Base-by-base conservation (phyloP, 2,329 filamentous ascomycete species). In the Calonectria hawksworthii region DNA sequence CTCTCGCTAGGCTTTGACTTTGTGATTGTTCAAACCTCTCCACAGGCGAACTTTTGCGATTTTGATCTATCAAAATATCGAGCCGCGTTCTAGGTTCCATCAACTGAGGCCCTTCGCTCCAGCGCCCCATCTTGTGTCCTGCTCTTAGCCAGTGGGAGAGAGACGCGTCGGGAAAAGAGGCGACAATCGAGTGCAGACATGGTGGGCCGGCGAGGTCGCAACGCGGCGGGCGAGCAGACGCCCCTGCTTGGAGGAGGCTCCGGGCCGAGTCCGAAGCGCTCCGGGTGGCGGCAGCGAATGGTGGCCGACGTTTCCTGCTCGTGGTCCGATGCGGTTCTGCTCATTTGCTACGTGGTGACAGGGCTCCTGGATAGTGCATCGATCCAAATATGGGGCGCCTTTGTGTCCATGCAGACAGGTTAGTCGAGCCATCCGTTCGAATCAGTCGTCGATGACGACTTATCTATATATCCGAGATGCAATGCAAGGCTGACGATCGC, bases 331-430 rank as follows among this genome's bases (percentile, higher is more conserved):
- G 78, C 94, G 0, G 86, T 95, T 13, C 87, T 96, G 52, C 87
- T 96, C 4, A 85, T 91, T 52, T 95, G 93, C 84, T 96, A 96
- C 83, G 85, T 94, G 76, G 93, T 95, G 81, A 96, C 94, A 0
- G 94, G 94, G 5, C 86, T 96, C 4, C 88, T 95, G 16, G 94
- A 96, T 85, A 95, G 93, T 84, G 92, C 93, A 2, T 92, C 94
- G 1, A 93, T 94, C 52, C 93, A 92, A 70, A 93, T 94, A 52
- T 96, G 94, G 93, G 93, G 94, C 14, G 93, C 93, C 1, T 96
- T 96, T 80, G 94, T 95, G 44, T 94, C 93, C 82, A 96, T 96
- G 94, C 94, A 96, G 83, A 96, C 94, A 51, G 94, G 94, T 91
- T 79, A 76, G 87, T 84, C 34, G 16, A 26, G 54, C 54, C 26